Base-by-base conservation (phyloP, 2,329 filamentous ascomycete genomes). In the Cytospora leucostoma region DNA sequence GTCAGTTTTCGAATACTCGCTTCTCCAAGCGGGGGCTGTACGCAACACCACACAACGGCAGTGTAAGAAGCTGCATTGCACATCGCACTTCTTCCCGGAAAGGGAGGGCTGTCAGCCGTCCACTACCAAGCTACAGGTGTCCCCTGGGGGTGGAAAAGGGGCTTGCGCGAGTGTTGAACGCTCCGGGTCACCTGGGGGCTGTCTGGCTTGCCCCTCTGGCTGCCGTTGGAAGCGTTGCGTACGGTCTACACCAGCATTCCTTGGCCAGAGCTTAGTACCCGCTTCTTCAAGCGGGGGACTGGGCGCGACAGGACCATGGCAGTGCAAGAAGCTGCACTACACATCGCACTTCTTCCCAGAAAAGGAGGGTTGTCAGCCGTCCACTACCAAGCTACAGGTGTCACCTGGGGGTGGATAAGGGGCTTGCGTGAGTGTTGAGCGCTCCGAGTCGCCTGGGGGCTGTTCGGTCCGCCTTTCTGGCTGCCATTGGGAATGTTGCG, bases 321-420 rank as follows among this genome's bases (percentile, higher is more conserved):
- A 61, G 51, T 47, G 44, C 10, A 47, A 47, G 44, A 12, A 61
- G 44, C 58, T 55, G 58, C 58, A 54, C 54, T 33, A 37, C 50
- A 61, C 58, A 17, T 55, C 57, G 58, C 58, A 49, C 50, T 33
- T 51, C 58, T 61, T 52, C 58, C 51, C 37, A n/a, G n/a, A 12
- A n/a, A n/a, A 7, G 33, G 50, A 32, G 40, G 53, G 58, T 54
- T 7, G 35, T 15, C 58, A 21, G 58, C 44, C 58, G 27, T 40
- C 38, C 58, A 51, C 51, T 34, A 53, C 51, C 58, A 61, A 54
- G 58, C 58, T 54, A 61, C 58, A 55, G 58, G 21, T 32, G 6
- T 17, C 50, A 15, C 51, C 50, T 49, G 38, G 51, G 58, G 38
- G 34, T 53, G 50, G 51, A 37, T 27, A 55, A 49, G 47, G 56